Evolutionary conservation across 352 stramenopile species (phyloP).

Genomic region (Phytophthora rubi): DNA sequence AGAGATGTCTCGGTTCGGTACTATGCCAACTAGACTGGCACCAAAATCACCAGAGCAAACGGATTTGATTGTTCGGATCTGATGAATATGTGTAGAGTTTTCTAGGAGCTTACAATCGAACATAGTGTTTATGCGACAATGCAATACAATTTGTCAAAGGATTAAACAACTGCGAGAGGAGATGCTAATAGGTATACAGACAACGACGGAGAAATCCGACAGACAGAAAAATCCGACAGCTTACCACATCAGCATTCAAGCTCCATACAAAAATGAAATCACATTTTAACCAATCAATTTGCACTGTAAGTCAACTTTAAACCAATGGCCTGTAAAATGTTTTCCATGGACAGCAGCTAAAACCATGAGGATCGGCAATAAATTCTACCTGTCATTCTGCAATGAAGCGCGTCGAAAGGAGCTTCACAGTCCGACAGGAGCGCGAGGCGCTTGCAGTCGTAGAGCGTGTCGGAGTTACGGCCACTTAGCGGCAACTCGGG

Average conservation of each 20-base stretch:
- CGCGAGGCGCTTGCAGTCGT: background rate
- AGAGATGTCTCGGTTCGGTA: too few species aligned
- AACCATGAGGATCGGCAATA: background rate
- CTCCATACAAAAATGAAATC: conserved; percentile 1
- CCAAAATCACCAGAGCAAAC: too few species aligned
- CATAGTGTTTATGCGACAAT: too few species aligned
- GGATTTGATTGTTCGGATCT: too few species aligned
- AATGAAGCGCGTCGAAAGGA: conserved; percentile 1
- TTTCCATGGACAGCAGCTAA: background rate
- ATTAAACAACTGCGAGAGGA: too few species aligned
- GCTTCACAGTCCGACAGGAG: background rate
- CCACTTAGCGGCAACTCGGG: too few species aligned
- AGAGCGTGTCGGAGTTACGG: background rate
- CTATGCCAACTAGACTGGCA: too few species aligned
- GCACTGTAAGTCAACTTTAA: background rate
- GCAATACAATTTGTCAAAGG: too few species aligned
- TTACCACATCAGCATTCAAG: background rate
- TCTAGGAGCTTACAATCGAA: too few species aligned
- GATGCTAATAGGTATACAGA: background rate
- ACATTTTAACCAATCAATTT: background rate
- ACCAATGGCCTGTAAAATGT: background rate
- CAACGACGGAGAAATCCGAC: background rate
- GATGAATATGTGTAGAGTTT: too few species aligned
- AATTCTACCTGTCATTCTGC: conserved; percentile 3
- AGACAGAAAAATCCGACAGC: background rate